These are phyloP conservation scores for Verticillium isaacii DNA, from an alignment of 2,329 filamentous ascomycete species.

Conservation along the genomic window DNA sequence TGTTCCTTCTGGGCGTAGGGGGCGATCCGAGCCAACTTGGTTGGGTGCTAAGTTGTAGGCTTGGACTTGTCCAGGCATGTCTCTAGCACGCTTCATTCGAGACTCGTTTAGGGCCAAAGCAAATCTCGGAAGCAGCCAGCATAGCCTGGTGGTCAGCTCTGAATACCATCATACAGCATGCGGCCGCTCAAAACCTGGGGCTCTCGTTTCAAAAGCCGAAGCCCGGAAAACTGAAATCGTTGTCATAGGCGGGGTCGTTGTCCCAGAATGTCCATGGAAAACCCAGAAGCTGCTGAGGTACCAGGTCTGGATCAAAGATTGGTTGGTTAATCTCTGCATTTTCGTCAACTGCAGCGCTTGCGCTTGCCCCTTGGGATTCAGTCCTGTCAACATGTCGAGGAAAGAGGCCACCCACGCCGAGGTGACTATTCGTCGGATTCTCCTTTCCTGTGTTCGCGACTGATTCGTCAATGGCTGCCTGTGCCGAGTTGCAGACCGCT, in stretches of 20 bases:
- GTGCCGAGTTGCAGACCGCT: not conserved
- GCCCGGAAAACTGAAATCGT: not conserved
- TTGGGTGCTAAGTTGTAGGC: not conserved
- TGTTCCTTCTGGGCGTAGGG: slow-evolving; percentile 5
- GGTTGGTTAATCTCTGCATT: not conserved
- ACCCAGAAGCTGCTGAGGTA: not conserved
- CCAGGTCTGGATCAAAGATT: not conserved
- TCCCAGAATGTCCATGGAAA: not conserved
- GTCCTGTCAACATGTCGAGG: not conserved
- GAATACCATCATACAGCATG: too few relatives aligned
- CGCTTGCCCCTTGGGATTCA: not conserved
- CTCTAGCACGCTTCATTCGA: too few relatives aligned
- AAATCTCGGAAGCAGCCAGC: not conserved
- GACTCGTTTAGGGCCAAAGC: not conserved
- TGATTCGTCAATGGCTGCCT: not conserved
- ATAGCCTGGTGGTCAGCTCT: too few relatives aligned
- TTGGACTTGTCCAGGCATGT: too few relatives aligned
- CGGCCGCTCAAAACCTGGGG: not conserved
- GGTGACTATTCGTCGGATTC: not conserved
- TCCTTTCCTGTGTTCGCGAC: not conserved
- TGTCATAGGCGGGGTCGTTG: not conserved
- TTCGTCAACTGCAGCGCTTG: too few relatives aligned
- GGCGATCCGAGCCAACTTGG: slow-evolving; percentile 10
- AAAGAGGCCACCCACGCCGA: not conserved
- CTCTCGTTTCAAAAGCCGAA: not conserved